phyloP scores from a whole-genome alignment of 2,329 filamentous ascomycete genomes.

The Stachybotrys echinatus region DNA sequence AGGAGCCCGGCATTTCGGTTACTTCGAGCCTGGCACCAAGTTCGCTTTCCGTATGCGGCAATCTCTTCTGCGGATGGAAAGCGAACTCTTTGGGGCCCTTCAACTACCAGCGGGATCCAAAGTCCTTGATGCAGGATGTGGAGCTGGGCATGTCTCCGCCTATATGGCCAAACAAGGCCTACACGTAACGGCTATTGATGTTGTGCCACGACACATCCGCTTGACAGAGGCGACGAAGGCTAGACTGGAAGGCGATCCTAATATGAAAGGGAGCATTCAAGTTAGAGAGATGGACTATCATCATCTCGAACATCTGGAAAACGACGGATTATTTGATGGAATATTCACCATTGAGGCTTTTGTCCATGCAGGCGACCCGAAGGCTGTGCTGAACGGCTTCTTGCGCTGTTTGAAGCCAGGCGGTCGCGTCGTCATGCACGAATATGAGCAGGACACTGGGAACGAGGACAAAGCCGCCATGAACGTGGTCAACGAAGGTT shows the following conservation, averaged over 20 bases:
- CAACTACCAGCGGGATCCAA: slow-evolving; percentile 28
- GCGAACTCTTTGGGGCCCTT: slow-evolving; percentile 34
- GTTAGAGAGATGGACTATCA: slow-evolving; percentile 41
- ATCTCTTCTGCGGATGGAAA: slow-evolving; percentile 44
- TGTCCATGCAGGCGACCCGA: slow-evolving; percentile 44
- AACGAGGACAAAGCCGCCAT: neutral
- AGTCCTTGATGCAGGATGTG: slow-evolving; percentile 47
- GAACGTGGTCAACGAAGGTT: neutral
- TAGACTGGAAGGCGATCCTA: slow-evolving; percentile 22
- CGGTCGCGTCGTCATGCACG: slow-evolving; percentile 37
- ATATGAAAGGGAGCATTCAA: slow-evolving; percentile 25
- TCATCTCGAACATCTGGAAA: slow-evolving; percentile 33
- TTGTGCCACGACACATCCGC: slow-evolving; percentile 39
- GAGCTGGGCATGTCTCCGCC: slow-evolving; percentile 43
- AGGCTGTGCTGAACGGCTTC: slow-evolving; percentile 38
- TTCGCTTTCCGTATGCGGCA: slow-evolving; percentile 42
- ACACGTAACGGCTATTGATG: slow-evolving; percentile 39
- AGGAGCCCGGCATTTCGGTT: slow-evolving; percentile 44
- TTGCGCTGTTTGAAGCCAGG: slow-evolving; percentile 41
- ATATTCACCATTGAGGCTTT: slow-evolving; percentile 53
- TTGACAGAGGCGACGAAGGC: slow-evolving; percentile 36
- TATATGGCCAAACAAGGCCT: slow-evolving; percentile 35
- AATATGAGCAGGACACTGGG: slow-evolving; percentile 30
- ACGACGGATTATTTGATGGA: slow-evolving; percentile 37
- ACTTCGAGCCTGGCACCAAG: slow-evolving; percentile 34